A percentile compares a stretch with the other conserved stretches of the same genome.
These are phyloP conservation scores for Arxiozyma bovina DNA, from an alignment of 1,139 yeast species.

Conservation along the genomic window DNA sequence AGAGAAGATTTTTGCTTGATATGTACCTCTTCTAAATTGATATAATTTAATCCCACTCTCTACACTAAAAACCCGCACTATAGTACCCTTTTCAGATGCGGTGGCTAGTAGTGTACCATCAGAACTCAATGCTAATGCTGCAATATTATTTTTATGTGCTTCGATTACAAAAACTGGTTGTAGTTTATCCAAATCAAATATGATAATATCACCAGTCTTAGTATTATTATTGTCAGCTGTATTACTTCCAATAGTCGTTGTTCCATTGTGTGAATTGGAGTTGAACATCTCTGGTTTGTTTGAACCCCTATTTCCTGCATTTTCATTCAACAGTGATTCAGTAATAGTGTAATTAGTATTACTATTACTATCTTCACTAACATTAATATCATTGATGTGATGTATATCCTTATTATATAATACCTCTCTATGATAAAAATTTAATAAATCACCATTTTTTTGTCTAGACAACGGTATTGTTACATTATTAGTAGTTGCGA, in stretches of 20 bases:
- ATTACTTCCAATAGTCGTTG: neutral
- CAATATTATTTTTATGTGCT: constrained; percentile 83
- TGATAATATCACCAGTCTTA: constrained; percentile 69
- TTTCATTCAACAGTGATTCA: constrained; percentile 1
- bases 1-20: constrained; percentile 82
- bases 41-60: constrained; percentile 73
- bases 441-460: constrained; percentile 1
- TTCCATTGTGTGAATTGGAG: constrained; percentile 1
- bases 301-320: neutral
- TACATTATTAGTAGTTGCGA: constrained; percentile 26
- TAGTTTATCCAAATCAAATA: constrained; percentile 65
- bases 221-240: neutral
- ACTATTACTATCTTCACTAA: neutral
- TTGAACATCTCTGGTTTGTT: neutral
- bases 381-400: constrained; percentile 1
- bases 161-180: constrained; percentile 86
- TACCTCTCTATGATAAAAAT: neutral
- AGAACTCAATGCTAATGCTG: constrained; percentile 65
- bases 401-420: constrained; percentile 1
- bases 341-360: constrained; percentile 5
- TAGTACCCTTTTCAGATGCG: constrained; percentile 93
- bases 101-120: constrained; percentile 86
- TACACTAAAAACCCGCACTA: constrained; percentile 78
- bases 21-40: constrained; percentile 91
- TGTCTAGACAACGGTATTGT: constrained; percentile 6